Evolutionary conservation across 2,329 filamentous ascomycete species (phyloP), one percentile per base, ranked within the genome.

Genomic region (Diaporthe australafricana): DNA sequence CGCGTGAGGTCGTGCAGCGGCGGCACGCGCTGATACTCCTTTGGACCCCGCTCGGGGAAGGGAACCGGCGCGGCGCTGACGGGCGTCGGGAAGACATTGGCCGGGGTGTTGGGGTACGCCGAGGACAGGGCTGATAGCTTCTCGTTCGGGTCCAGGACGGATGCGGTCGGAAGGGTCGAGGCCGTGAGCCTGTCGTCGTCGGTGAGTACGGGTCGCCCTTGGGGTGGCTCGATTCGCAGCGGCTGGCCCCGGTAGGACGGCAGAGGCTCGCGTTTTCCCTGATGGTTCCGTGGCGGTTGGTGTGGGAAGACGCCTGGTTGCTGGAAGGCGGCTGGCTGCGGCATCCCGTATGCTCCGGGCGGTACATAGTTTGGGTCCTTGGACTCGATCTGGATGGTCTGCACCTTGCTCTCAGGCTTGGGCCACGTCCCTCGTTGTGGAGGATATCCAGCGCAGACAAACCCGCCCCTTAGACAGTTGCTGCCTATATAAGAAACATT

Each of bases 391-490:
- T 92, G 93, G 75, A 95, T 88, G 63, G 91, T 89, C 65, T 87
- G 83, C 76, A 91, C 89, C 76, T 93, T 91, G 78, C 84, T 91
- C 73, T 93, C 91, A 40, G 92, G 90, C 82, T 96, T 97, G 75
- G 92, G 90, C 91, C 93, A 96, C 66, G 90, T 87, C 52, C 91
- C 91, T 77, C 94, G 90, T 76, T 93, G 91, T 69, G 93, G 93
- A 79, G 93, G 93, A 82, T 99, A 99, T 66, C 96, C 96, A 76
- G 94, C 93, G 81, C 96, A 99, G 42, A 94, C 86, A 80, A 98
- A 98, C 20, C 94, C 94, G 55, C 96, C 96, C 73, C 94, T 93
- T 70, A 93, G 87, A 83, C 96, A 99, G 79, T 99, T 98, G 80
- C 92, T 93, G 83, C 93, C 93, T 96, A 75, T 60, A 73, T 53